Conservation (phyloP, 176 grass and related monocot species). For the Themeda triandra region DNA sequence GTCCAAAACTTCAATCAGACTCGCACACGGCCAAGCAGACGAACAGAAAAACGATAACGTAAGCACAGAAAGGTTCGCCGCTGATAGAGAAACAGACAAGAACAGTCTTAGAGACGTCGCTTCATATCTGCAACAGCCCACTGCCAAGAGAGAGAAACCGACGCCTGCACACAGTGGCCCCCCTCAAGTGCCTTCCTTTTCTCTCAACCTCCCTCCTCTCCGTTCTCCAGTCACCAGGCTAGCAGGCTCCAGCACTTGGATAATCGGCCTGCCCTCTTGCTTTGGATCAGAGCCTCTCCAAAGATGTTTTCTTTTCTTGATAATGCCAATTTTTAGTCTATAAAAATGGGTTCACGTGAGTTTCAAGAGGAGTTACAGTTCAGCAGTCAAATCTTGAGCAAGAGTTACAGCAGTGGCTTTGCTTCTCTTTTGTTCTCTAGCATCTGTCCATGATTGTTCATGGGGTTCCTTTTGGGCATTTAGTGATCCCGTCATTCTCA, state of each 20-base stretch:
- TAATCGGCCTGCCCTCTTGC: conserved; percentile 8
- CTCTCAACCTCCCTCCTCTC: background rate
- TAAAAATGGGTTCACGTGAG: background rate
- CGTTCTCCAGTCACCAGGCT: background rate
- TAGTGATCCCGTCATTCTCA: background rate
- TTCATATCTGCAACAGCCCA: conserved; percentile 8
- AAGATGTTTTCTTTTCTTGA: background rate
- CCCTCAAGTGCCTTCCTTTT: background rate
- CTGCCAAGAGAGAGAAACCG: background rate
- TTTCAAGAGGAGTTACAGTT: conserved; percentile 5
- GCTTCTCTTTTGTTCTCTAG: conserved; percentile 28
- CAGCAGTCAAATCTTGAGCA: conserved; percentile 12
- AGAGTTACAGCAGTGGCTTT: conserved; percentile 2
- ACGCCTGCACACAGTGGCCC: background rate
- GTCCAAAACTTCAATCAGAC: background rate
- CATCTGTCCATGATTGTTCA: conserved; percentile 27
- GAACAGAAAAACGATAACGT: conserved; percentile 16
- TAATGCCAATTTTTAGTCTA: background rate
- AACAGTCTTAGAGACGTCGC: conserved; percentile 30
- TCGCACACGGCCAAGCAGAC: background rate
- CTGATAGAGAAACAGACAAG: conserved; percentile 39
- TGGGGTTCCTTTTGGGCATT: background rate
- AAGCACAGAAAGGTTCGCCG: conserved; percentile 23
- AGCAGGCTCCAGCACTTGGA: conserved; percentile 5
- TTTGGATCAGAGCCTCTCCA: conserved; percentile 23